Base-by-base conservation (phyloP, 2,329 filamentous ascomycete species). In the Cladophialophora carrionii region DNA sequence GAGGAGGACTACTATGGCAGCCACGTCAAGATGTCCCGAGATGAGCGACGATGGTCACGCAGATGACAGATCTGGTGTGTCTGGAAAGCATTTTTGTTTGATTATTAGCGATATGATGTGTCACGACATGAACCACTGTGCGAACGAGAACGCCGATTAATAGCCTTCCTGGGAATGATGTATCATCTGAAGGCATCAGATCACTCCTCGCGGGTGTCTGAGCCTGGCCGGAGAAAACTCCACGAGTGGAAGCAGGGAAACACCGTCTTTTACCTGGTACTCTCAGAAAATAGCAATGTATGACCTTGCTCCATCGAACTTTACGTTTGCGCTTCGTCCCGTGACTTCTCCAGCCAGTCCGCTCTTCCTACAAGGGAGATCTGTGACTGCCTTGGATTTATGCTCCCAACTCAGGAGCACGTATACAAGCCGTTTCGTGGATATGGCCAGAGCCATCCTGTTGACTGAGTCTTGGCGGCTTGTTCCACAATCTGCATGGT, bases 1-100 rank as follows among this genome's bases (percentile, higher is more conserved):
- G 75, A 76, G 4, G 78, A 81, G 20, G 81, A 81, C 58, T 82
- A 81, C 67, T 82, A 82, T 57, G 80, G 80, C 54, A 75, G 72
- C n/a, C 78, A 81, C 67, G 75, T 71, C 48, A 81, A 80, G 72
- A 75, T 82, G 72, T 76, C 76, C 41, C 75, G 74, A 58, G 80
- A 82, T 46, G 80, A 82, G 68, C 74, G 79, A 70, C 74, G 80
- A 70, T 82, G 80, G 80, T 73, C 70, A 46, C 72, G 75, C 4
- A 74, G 76, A 56, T 75, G 78, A 70, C n/a, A 5, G 41, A 29
- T 51, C 24, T 14, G 8, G 14, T 22, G 14, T 22, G 37, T 20
- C 37, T 43, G 17, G 37, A 7, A 29, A 34, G 7, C 37, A n/a
- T 31, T 26, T 61, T 37, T 32, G 32, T 53, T 63, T 62, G 54